Percentiles rank a stretch among this genome's conserved stretches.
Conservation (phyloP, 2,329 filamentous ascomycete genomes). For the Cladosporium sp. region DNA sequence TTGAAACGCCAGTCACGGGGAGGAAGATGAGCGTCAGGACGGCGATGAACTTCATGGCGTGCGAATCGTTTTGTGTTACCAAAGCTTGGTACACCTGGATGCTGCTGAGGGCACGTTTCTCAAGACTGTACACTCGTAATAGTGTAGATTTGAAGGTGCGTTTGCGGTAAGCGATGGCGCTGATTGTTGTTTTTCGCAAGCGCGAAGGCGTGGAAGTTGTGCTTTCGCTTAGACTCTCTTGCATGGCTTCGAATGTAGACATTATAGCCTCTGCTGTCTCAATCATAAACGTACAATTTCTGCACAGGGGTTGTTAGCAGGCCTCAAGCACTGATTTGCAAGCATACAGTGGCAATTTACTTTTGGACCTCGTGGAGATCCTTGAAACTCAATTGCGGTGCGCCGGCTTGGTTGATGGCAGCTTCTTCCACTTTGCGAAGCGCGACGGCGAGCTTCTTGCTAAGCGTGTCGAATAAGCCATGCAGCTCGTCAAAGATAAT, state of each 20-base stretch:
- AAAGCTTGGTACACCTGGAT: slow-evolving; percentile 3
- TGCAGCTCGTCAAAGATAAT: slow-evolving; percentile 7
- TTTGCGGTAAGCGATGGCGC: slow-evolving; percentile 2
- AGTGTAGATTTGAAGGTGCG: slow-evolving; percentile 10
- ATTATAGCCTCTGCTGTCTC: slow-evolving; percentile 1
- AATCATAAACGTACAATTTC: slow-evolving; percentile 4
- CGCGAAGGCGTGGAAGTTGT: background rate
- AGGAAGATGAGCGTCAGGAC: slow-evolving; percentile 4
- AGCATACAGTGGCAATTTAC: background rate
- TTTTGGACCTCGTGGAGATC: background rate
- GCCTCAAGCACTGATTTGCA: background rate
- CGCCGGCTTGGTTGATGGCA: background rate
- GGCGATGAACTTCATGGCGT: slow-evolving; percentile 10
- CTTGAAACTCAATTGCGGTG: background rate
- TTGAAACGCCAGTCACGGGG: slow-evolving; percentile 2
- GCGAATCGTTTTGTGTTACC: background rate
- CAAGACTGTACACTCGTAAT: background rate
- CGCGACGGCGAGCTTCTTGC: background rate
- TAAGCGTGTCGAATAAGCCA: background rate
- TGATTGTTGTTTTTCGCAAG: background rate
- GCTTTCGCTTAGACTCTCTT: background rate
- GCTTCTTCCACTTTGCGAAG: background rate
- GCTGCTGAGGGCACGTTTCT: background rate
- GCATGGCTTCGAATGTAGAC: slow-evolving; percentile 2
- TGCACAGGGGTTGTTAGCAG: background rate